A percentile compares a stretch with the other conserved stretches of the same genome.
phyloP scores from a whole-genome alignment of 2,329 filamentous ascomycete species.

The Pestalotiopsis sp. region DNA sequence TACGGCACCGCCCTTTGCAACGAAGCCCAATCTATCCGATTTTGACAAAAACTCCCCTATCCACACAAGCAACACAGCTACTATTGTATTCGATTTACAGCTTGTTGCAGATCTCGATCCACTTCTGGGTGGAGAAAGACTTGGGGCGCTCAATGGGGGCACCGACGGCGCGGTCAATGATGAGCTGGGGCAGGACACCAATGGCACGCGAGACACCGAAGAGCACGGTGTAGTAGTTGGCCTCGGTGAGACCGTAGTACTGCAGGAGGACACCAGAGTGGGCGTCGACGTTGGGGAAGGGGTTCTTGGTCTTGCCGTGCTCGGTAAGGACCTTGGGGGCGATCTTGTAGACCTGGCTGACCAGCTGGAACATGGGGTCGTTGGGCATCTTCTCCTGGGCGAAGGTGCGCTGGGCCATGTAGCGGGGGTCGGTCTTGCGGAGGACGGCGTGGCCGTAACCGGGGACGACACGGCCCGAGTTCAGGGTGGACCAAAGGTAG shows the following conservation, averaged over 20 bases:
- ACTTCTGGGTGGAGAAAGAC: constrained; percentile 97
- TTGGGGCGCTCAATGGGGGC: constrained; percentile 98
- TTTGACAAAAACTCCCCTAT: constrained; percentile 27
- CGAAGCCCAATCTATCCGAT: constrained; percentile 31
- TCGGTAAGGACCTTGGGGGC: constrained; percentile 95
- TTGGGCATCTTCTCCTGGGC: constrained; percentile 90
- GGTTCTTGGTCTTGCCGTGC: constrained; percentile 99
- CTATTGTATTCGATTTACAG: constrained; percentile 61
- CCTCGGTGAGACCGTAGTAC: constrained; percentile 98
- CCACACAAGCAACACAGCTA: constrained; percentile 23
- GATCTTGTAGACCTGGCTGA: constrained; percentile 99
- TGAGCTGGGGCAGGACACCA: constrained; percentile 97
- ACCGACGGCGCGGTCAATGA: constrained; percentile 97
- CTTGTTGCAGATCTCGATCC: constrained; percentile 90
- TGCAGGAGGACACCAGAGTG: constrained; percentile 99
- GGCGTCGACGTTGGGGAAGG: constrained; percentile 97
- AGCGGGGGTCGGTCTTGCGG: constrained; percentile 99
- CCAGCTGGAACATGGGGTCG: constrained; percentile 99
- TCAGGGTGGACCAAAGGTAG: constrained; percentile 98
- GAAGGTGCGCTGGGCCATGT: constrained; percentile 97
- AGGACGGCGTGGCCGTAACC: constrained; percentile 99
- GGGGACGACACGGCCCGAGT: constrained; percentile 92
- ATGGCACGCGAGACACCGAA: constrained; percentile 98
- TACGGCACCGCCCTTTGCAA: constrained; percentile 25
- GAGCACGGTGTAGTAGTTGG: constrained; percentile 99